Percentiles rank a stretch among this genome's conserved stretches.
phyloP scores from a whole-genome alignment of 192 early-diverging fungal species.

The Coemansia biformis region DNA sequence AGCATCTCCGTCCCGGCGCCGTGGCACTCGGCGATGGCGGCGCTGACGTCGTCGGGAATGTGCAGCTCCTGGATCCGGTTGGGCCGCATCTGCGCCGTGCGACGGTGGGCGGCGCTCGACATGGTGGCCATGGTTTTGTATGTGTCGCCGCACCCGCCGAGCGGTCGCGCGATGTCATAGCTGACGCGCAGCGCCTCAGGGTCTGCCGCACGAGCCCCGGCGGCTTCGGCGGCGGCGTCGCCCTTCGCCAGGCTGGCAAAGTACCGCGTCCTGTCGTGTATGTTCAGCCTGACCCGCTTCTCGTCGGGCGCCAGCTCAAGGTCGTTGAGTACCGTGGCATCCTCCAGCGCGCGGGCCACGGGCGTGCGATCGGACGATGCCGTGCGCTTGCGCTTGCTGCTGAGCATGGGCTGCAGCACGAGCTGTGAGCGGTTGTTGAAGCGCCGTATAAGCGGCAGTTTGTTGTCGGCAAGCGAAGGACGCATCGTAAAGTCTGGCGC shows the following conservation, averaged over 20 bases:
- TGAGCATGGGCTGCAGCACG: conserved; percentile 56
- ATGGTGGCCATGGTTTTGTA: conserved; percentile 24
- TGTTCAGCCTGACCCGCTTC: conserved; percentile 58
- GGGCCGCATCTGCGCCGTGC: conserved; percentile 14
- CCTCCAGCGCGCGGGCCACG: conserved; percentile 46
- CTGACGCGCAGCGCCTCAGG: conserved; percentile 10
- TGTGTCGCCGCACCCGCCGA: conserved; percentile 21
- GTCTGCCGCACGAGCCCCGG: neutral
- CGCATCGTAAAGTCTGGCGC: conserved; percentile 78
- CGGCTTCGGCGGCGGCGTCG: neutral
- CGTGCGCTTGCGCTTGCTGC: conserved; percentile 22
- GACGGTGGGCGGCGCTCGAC: conserved; percentile 20
- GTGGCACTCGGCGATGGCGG: conserved; percentile 42
- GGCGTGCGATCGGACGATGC: neutral
- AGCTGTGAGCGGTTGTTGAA: conserved; percentile 87
- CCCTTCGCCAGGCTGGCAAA: conserved; percentile 63
- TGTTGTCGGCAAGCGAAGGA: conserved; percentile 57
- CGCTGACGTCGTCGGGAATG: conserved; percentile 26
- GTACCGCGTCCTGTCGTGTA: conserved; percentile 69
- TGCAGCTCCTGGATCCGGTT: conserved; percentile 43
- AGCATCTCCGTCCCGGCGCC: conserved; percentile 50
- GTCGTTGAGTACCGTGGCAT: conserved; percentile 67
- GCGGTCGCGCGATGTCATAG: conserved; percentile 30
- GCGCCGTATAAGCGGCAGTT: conserved; percentile 70
- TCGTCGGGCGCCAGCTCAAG: conserved; percentile 52